Evolutionary conservation across 371 early-diverging fungal species (phyloP), one percentile per base, ranked within the genome.

Genomic region (Quaeritorhiza haematococci): DNA sequence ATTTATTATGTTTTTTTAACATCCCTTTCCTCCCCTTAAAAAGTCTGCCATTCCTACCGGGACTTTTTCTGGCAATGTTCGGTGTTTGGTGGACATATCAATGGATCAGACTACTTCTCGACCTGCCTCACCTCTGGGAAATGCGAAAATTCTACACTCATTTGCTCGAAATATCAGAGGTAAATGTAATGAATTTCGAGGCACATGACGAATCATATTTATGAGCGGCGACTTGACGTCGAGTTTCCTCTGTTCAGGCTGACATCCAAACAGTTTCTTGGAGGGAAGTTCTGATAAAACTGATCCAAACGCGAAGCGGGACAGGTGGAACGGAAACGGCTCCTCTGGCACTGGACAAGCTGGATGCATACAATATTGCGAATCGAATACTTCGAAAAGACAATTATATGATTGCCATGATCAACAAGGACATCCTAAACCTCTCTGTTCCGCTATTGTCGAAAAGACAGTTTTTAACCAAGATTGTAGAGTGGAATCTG

Each of bases 311-410:
- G 10, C 21, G 29, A 6, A 7, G 24, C 6, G 24, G 17, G 54
- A 29, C 19, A 56, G 47, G 26, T 56, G 43, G 17, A 54, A 49
- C 15, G n/a, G 26, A 53, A 13, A 49, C 30, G 30, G 21, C 15
- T 32, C 32, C 8, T 33, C 13, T 33, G 19, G 32, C 26, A 13
- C 34, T 51, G 21, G 27, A 1, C 27, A 55, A 51, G 23, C 67
- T 98, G 29, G 87, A 93, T 59, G 94, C 90, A 6, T 90, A 91
- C 58, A 83, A 76, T 49, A 87, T 97, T 33, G 86, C 94, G 19
- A 92, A 90, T 68, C 84, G 96, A 32, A 95, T 98, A 56, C 84
- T 97, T 89, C 86, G 97, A n/a, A 82, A 86, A 53, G 98, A 98
- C 38, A 98, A 98, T 71, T 97, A 94, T 67, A 68, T 96, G 73